Evolutionary conservation across 306 rosid genomes (phyloP).

Genomic region (Rosa multiflora): DNA sequence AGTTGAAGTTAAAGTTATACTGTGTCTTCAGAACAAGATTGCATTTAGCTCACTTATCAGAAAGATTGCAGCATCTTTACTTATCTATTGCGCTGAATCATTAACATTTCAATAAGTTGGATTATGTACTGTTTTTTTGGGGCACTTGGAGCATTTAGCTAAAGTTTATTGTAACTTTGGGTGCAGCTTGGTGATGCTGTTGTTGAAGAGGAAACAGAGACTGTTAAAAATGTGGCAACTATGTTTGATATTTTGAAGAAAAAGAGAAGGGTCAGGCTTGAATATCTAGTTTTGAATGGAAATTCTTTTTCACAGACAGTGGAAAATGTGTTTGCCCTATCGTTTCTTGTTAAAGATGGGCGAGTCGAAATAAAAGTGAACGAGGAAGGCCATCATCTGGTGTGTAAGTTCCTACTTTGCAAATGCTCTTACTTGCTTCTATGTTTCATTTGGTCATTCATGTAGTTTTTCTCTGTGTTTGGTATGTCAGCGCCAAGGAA

Average conservation of each 20-base stretch:
- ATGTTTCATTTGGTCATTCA: not conserved
- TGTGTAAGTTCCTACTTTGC: constrained; percentile 49
- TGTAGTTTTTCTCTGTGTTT: constrained; percentile 13
- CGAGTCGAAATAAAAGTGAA: constrained; percentile 67
- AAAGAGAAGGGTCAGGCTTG: constrained; percentile 51
- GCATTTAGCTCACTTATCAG: not conserved
- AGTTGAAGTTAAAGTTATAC: not conserved
- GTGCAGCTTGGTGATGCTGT: constrained; percentile 52
- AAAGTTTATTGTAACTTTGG: constrained; percentile 6
- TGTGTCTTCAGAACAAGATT: not conserved
- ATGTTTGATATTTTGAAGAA: constrained; percentile 67
- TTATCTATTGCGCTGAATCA: not conserved
- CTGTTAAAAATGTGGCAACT: constrained; percentile 72
- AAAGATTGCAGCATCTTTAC: not conserved
- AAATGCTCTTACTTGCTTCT: not conserved
- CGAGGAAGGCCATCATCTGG: constrained; percentile 55
- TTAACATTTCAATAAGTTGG: not conserved
- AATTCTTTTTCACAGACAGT: constrained; percentile 76
- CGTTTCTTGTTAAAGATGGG: constrained; percentile 87
- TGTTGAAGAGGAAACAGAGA: constrained; percentile 53
- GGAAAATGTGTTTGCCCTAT: constrained; percentile 78
- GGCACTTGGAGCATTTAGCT: constrained; percentile 1
- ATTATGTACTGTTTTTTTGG: too few species aligned
- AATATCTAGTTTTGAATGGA: constrained; percentile 60
- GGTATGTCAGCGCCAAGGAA: constrained; percentile 65